Evolutionary conservation across 257 asterid species (phyloP).

Genomic region (Solanum chilense): DNA sequence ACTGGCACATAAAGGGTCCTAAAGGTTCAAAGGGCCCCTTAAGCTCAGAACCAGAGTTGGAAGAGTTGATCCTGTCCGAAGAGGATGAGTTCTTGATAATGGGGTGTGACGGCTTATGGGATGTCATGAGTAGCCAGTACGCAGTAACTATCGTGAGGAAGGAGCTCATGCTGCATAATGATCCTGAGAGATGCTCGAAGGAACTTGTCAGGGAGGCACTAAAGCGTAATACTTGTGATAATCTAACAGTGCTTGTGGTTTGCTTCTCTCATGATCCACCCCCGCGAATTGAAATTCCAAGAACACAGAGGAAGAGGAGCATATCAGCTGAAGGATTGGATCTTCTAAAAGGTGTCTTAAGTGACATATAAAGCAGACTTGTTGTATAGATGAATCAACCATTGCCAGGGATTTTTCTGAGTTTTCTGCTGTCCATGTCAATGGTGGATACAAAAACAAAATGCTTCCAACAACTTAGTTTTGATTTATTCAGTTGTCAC

Average conservation of each 20-base stretch:
- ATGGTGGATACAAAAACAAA: not conserved
- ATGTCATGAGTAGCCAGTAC: slow-evolving; percentile 81
- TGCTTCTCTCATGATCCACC: slow-evolving; percentile 38
- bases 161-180: slow-evolving; percentile 67
- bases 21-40: slow-evolving; percentile 55
- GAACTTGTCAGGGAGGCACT: slow-evolving; percentile 49
- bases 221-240: slow-evolving; percentile 27
- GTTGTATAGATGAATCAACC: not conserved
- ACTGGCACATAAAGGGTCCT: slow-evolving; percentile 83
- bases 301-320: slow-evolving; percentile 21
- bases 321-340: slow-evolving; percentile 35
- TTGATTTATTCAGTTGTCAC: not conserved
- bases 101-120: slow-evolving; percentile 89
- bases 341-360: slow-evolving; percentile 32
- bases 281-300: slow-evolving; percentile 18
- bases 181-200: slow-evolving; percentile 52
- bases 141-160: slow-evolving; percentile 72
- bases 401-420: slow-evolving; percentile 5
- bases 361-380: slow-evolving; percentile 7
- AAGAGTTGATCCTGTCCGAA: slow-evolving; percentile 41
- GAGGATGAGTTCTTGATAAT: slow-evolving; percentile 80
- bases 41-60: slow-evolving; percentile 71
- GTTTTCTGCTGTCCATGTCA: slow-evolving; percentile 7
- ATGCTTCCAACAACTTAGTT: not conserved
- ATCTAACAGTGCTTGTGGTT: slow-evolving; percentile 21